Evolutionary conservation across 2,329 filamentous ascomycete genomes (phyloP), one percentile per base, ranked within the genome.

Genomic region (Exophiala aquamarina): DNA sequence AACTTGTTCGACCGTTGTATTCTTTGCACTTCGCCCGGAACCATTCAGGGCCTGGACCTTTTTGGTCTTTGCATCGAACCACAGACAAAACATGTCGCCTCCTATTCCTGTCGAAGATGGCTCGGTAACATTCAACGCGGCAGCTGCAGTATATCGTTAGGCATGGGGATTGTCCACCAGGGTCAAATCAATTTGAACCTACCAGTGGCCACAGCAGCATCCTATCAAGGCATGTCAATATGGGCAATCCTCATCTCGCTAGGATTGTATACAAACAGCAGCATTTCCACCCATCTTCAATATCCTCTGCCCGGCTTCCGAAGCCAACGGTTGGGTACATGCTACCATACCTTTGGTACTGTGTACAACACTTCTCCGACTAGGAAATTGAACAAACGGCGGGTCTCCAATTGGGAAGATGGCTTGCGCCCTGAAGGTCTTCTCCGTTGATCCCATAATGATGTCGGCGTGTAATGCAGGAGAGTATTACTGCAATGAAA

Each of bases 31-130:
- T 20, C 93, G 83, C n/a, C 93, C 93, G 1, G 91, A 96, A 15
- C 91, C 93, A 67, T 98, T 98, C 67, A 97, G 73, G 8, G 90
- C 88, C 44, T 83, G 85, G 7, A 97, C 85, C 54, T 87, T 86
- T 63, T 87, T 86, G 0, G 84, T 88, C 59, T 85, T 80, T 33
- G 89, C 89, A 64, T 94, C 81, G 73, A 92, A 97, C 75, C 82
- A 96, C 28, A 97, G 81, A 67, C 91, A 91, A 71, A 97, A 98
- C 83, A 95, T 90, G 70, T 98, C 93, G 54, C 93, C 93, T 47
- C 93, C 93, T 50, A 98, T 96, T 32, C 93, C 93, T 1, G 93
- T 97, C 4, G 87, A 93, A 49, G 84, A 83, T 6, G 93, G 93
- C 65, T 98, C 93, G 0, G 92, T 95, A 63, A 97, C 81, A 69